phyloP scores from a whole-genome alignment of 2,329 filamentous ascomycete genomes.

The Aspergillus glaucus region DNA sequence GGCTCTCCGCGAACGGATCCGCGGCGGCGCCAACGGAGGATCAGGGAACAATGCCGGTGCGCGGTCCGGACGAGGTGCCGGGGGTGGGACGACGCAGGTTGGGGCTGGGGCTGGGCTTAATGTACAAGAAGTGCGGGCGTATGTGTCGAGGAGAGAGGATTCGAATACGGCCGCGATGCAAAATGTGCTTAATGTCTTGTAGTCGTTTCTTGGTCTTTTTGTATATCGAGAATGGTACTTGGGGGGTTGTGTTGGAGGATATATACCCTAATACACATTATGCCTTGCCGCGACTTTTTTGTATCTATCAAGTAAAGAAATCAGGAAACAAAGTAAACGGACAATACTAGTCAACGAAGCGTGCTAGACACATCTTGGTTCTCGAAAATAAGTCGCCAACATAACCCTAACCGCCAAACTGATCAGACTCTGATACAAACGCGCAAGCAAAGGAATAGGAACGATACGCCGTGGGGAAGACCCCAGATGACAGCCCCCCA shows the following conservation, averaged over 20 bases:
- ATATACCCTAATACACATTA: background rate
- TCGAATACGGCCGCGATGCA: conserved; percentile 74
- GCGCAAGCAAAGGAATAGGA: no score
- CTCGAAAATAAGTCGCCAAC: no score
- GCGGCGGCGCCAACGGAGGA: conserved; percentile 48
- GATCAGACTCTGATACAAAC: no score
- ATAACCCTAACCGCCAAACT: no score
- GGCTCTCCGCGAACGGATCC: conserved; percentile 64
- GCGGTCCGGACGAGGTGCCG: conserved; percentile 30
- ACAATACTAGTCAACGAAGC: no score
- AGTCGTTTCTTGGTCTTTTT: conserved; percentile 5
- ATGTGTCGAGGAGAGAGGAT: conserved; percentile 81
- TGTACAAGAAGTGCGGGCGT: conserved; percentile 60
- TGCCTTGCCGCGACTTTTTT: no score
- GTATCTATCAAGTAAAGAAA: no score
- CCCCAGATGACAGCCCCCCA: no score
- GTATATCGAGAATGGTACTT: background rate
- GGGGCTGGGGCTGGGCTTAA: conserved; percentile 47
- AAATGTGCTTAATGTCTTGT: conserved; percentile 66
- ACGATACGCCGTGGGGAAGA: no score
- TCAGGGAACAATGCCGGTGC: conserved; percentile 41
- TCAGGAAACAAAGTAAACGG: no score
- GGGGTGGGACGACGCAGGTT: conserved; percentile 29
- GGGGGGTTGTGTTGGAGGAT: background rate
- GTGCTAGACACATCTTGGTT: no score